phyloP scores from a whole-genome alignment of 768 basidiomycete species.

The Leucocoprinus birnbaumii region DNA sequence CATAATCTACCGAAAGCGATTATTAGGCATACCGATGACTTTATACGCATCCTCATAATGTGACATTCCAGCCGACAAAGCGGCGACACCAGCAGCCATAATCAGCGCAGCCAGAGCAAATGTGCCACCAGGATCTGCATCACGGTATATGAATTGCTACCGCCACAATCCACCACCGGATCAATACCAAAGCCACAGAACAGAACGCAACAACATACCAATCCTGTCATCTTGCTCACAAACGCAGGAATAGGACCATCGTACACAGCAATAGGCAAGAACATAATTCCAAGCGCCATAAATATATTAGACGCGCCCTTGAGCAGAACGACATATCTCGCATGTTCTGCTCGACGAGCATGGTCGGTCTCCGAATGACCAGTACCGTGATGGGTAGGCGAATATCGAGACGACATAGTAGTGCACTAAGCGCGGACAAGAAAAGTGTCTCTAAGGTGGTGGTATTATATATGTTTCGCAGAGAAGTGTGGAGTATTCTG shows the following conservation, averaged over 20 bases:
- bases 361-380: neutral
- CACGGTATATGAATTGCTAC: slow-evolving; percentile 12
- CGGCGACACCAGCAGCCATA: slow-evolving; percentile 21
- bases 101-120: slow-evolving; percentile 18
- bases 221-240: slow-evolving; percentile 16
- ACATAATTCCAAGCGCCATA: slow-evolving; percentile 18
- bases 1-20: neutral
- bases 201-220: slow-evolving; percentile 14
- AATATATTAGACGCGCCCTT: slow-evolving; percentile 21
- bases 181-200: neutral
- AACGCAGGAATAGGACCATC: slow-evolving; percentile 16
- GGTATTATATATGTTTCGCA: neutral
- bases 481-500: neutral
- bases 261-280: slow-evolving; percentile 18
- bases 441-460: neutral
- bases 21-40: slow-evolving; percentile 17
- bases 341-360: slow-evolving; percentile 5
- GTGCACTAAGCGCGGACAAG: neutral
- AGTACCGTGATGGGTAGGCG: neutral
- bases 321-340: slow-evolving; percentile 16
- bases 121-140: slow-evolving; percentile 12
- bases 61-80: slow-evolving; percentile 20
- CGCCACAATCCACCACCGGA: neutral
- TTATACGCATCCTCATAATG: slow-evolving; percentile 20
- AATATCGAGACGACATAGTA: neutral